Percentiles rank a stretch among this genome's conserved stretches.
These are phyloP conservation scores for Coemansia sp. DNA, from an alignment of 192 early-diverging fungal genomes.

Conservation along the genomic window DNA sequence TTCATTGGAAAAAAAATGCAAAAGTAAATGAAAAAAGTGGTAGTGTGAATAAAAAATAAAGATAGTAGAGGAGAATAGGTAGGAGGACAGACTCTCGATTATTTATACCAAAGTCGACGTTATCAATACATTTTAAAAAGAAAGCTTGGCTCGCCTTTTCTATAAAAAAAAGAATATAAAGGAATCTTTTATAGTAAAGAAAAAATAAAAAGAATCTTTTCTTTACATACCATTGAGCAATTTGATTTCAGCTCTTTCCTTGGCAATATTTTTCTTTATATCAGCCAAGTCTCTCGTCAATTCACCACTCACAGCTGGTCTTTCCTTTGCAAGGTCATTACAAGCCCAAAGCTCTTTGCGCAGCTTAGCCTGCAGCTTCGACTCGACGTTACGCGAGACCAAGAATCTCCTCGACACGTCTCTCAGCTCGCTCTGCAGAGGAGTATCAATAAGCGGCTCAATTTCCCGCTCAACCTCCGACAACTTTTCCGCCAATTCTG, in stretches of 20 bases:
- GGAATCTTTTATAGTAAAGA: no score
- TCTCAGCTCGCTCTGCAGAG: conserved; percentile 20
- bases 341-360: conserved; percentile 8
- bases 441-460: conserved; percentile 20
- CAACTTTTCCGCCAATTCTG: conserved; percentile 15
- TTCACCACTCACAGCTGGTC: background rate
- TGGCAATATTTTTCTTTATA: background rate
- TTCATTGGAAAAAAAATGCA: background rate
- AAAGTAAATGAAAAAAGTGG: background rate
- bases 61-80: background rate
- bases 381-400: background rate
- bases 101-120: background rate
- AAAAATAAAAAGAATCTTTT: no score
- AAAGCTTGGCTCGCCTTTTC: background rate
- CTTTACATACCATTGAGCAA: background rate
- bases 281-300: background rate
- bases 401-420: conserved; percentile 12
- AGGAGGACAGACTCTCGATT: background rate
- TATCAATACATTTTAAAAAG: background rate
- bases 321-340: background rate
- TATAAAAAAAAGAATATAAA: background rate
- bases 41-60: background rate
- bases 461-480: conserved; percentile 3
- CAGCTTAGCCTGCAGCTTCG: conserved; percentile 17
- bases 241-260: conserved; percentile 3